Percentiles rank a stretch among this genome's conserved stretches.
phyloP scores from a whole-genome alignment of 2,329 filamentous ascomycete species.

The Stemphylium lycopersici region DNA sequence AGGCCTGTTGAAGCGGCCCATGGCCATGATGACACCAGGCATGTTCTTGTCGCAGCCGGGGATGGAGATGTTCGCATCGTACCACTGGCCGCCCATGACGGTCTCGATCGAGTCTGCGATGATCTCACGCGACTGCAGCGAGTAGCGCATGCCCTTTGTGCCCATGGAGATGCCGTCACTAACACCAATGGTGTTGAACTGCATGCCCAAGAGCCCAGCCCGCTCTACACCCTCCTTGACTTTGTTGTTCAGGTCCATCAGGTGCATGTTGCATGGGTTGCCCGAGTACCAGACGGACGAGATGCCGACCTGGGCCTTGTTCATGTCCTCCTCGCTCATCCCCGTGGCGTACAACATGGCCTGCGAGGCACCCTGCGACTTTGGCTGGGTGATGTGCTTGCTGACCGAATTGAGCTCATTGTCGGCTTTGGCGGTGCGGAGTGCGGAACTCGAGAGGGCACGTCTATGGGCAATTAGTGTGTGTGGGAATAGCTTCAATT shows the following conservation, averaged over 20 bases:
- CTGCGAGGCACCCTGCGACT: conserved; percentile 97
- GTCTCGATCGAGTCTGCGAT: conserved; percentile 99
- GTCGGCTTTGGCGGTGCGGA: conserved; percentile 40
- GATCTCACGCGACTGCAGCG: conserved; percentile 90
- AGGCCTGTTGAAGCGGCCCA: conserved; percentile 92
- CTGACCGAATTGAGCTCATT: conserved; percentile 75
- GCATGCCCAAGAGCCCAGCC: conserved; percentile 86
- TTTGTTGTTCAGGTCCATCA: conserved; percentile 83
- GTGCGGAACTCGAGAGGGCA: conserved; percentile 43
- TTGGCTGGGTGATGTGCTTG: conserved; percentile 87
- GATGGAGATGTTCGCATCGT: conserved; percentile 95
- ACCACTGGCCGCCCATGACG: conserved; percentile 98
- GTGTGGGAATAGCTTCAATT: background rate
- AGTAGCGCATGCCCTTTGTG: conserved; percentile 95
- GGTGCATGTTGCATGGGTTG: conserved; percentile 99
- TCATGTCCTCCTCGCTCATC: conserved; percentile 82
- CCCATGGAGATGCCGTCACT: conserved; percentile 99
- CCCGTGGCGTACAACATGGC: conserved; percentile 99
- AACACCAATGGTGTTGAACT: conserved; percentile 99
- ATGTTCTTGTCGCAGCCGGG: conserved; percentile 99
- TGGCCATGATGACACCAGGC: conserved; percentile 71
- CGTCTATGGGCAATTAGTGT: conserved; percentile 36
- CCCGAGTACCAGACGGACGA: conserved; percentile 98
- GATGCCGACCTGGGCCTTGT: conserved; percentile 96
- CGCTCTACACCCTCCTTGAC: conserved; percentile 75